Base-by-base conservation (phyloP, 208 protist genomes). In the Acanthamoeba triangularis region DNA sequence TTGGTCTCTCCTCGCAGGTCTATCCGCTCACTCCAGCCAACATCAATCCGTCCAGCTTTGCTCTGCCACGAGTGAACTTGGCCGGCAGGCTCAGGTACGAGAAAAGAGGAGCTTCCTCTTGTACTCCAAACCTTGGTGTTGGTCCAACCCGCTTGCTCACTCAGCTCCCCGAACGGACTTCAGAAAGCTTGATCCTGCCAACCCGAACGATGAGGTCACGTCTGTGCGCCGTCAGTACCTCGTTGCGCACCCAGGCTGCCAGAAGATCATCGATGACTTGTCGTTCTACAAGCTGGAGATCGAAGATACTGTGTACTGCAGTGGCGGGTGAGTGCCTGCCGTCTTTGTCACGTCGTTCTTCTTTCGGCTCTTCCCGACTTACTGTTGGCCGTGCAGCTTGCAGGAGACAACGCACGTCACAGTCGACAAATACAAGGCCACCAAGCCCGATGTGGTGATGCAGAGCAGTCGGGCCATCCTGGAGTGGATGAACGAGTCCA, bases 31-130 rank as follows among this genome's bases (percentile, higher is more conserved):
- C 63, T 1, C 87, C 87, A 7, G 30, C 13, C 28, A 76, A 76
- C 61, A 76, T 93, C 52, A 93, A 93, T 35, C 87, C 87, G 11
- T 93, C 87, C 61, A 93, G 65, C 87, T 93, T 93, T 49, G 87
- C 87, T 18, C 23, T 93, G 61, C 87, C 87, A 4, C 30, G 87
- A n/a, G 87, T 93, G 87, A 67, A 76, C 63, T n/a, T 93, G 18
- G 54, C 59, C 8, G 87, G 87, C 13, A 49, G 63, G 35, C 37
- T 74, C 16, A 93, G 87, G 61, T 88, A 23, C 20, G 30, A 18
- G 3, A 76, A n/a, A 10, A 20, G 0, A 8, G 7, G 16, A n/a
- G 59, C 23, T 65, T n/a, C 6, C 30, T n/a, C 59, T n/a, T 20
- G 23, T 20, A n/a, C 59, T 8, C 59, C 2, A 0, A 1, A 25